These are phyloP conservation scores for Nephelium lappaceum DNA, from an alignment of 345 rosid species.

Conservation along the genomic window DNA sequence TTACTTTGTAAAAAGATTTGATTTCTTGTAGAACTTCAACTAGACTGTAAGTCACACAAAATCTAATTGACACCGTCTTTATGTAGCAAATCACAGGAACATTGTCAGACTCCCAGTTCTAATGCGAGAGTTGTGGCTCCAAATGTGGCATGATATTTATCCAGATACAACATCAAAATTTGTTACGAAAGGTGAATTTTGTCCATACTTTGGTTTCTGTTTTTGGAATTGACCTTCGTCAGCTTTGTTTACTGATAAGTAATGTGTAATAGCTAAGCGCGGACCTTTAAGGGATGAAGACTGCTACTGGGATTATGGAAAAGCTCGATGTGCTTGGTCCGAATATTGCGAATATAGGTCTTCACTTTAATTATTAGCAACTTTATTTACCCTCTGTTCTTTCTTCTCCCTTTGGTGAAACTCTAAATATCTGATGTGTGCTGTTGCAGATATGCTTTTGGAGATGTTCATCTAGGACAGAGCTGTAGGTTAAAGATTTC, in stretches of 20 bases:
- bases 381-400: not conserved
- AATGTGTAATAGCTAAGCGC: constrained; percentile 65
- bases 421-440: constrained; percentile 10
- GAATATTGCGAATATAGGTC: constrained; percentile 97
- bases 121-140: constrained; percentile 99
- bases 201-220: not conserved
- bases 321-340: constrained; percentile 95
- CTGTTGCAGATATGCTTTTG: constrained; percentile 70
- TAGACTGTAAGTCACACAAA: not conserved
- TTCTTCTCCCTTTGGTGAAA: not conserved
- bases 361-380: not conserved
- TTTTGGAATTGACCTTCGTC: constrained; percentile 8
- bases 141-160: constrained; percentile 95
- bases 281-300: constrained; percentile 92
- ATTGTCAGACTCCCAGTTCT: constrained; percentile 86
- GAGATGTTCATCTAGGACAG: constrained; percentile 97
- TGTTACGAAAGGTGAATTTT: constrained; percentile 79
- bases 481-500: constrained; percentile 95
- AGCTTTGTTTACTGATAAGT: constrained; percentile 13
- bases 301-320: constrained; percentile 98
- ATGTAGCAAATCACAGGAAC: constrained; percentile 96
- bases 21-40: constrained; percentile 1
- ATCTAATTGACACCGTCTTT: constrained; percentile 33
- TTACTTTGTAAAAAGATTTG: not conserved
- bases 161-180: constrained; percentile 63